Evolutionary conservation across 805 yeast genomes (phyloP).

Genomic region (Kazachstania viticola): DNA sequence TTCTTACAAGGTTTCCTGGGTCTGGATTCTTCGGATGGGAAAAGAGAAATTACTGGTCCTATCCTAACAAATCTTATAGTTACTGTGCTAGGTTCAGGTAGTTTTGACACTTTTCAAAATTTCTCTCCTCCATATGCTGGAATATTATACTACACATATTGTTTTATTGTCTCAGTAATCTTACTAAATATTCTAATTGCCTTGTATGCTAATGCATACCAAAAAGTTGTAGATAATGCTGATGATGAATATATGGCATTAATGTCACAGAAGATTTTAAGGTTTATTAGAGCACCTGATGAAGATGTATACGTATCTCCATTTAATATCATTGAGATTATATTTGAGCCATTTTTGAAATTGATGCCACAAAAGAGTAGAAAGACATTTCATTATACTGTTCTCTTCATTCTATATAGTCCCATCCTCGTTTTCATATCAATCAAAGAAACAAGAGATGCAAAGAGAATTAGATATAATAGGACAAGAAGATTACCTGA

Average conservation of each 20-base stretch:
- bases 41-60: constrained; percentile 56
- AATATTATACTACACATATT: constrained; percentile 64
- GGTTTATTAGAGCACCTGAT: constrained; percentile 84
- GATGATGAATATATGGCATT: constrained; percentile 76
- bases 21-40: constrained; percentile 79
- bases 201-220: constrained; percentile 73
- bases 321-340: constrained; percentile 57
- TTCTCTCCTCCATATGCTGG: constrained; percentile 82
- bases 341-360: constrained; percentile 36
- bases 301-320: constrained; percentile 80
- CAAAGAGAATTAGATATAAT: constrained; percentile 62
- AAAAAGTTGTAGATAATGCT: constrained; percentile 70
- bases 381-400: constrained; percentile 46
- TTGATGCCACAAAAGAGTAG: constrained; percentile 30
- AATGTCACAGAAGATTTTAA: constrained; percentile 71
- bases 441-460: constrained; percentile 49
- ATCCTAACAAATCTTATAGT: constrained; percentile 55
- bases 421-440: constrained; percentile 57
- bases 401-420: constrained; percentile 37
- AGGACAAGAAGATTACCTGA: constrained; percentile 52
- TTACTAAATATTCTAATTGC: constrained; percentile 78
- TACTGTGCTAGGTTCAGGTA: constrained; percentile 66
- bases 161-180: constrained; percentile 63
- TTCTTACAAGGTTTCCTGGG: constrained; percentile 83
- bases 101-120: constrained; percentile 53